Evolutionary conservation across 1,139 yeast genomes (phyloP).

Genomic region (Saccharomycopsis phalli): DNA sequence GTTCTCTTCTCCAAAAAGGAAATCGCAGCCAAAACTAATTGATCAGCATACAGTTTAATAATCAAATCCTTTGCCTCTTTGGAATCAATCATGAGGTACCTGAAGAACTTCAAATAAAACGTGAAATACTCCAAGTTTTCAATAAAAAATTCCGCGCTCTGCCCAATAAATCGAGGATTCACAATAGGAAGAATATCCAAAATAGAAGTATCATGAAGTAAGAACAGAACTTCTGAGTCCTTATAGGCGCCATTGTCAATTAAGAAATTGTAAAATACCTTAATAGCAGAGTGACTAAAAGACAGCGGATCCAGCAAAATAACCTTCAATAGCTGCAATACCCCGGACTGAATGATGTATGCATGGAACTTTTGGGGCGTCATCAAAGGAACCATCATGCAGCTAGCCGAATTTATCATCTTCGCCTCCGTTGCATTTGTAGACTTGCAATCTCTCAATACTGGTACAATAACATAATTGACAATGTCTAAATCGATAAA

Average conservation of each 20-base stretch:
- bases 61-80: not conserved
- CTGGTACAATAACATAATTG: not conserved
- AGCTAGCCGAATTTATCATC: not conserved
- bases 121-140: not conserved
- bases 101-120: not conserved
- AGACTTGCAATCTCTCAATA: not conserved
- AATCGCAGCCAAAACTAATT: not conserved
- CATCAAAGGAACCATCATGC: slow-evolving; percentile 1
- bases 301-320: not conserved
- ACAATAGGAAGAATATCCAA: not conserved
- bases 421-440: not conserved
- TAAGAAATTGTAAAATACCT: slow-evolving; percentile 1
- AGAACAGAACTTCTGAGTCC: not conserved
- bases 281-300: not conserved
- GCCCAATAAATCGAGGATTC: not conserved
- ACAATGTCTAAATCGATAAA: not conserved
- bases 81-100: not conserved
- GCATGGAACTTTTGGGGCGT: slow-evolving; percentile 2
- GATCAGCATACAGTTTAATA: not conserved
- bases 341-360: slow-evolving; percentile 1
- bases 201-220: not conserved
- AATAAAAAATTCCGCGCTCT: not conserved
- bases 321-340: not conserved
- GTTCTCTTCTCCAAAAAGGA: not conserved
- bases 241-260: slow-evolving; percentile 2